Evolutionary conservation across 306 rosid species (phyloP).

Genomic region (Abrus precatorius): DNA sequence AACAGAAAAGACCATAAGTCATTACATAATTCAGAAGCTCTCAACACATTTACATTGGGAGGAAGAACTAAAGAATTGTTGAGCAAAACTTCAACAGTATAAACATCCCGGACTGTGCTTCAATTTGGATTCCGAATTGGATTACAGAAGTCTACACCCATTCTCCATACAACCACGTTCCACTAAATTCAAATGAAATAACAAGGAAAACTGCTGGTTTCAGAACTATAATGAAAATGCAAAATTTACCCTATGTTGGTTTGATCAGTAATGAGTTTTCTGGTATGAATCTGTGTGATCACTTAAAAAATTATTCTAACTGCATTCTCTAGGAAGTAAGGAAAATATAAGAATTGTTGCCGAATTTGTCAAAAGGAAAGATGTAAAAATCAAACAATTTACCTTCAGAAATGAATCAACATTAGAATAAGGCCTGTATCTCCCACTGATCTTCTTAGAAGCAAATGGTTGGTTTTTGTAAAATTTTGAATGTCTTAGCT

Average conservation of each 20-base stretch:
- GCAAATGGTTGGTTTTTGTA: conserved; percentile 55
- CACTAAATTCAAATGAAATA: conserved; percentile 2
- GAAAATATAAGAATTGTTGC: background rate
- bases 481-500: conserved; percentile 50
- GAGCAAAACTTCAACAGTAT: background rate
- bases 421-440: conserved; percentile 66
- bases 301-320: background rate
- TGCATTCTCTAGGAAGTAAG: background rate
- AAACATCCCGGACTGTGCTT: background rate
- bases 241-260: background rate
- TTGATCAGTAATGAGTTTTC: background rate
- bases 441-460: conserved; percentile 57
- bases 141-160: conserved; percentile 3
- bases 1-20: background rate
- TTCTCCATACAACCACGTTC: background rate
- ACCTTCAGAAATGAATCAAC: conserved; percentile 76
- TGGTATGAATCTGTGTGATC: background rate
- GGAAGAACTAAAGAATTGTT: conserved; percentile 17
- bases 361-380: conserved; percentile 1
- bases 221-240: background rate
- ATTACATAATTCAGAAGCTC: background rate
- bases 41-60: background rate
- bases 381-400: conserved; percentile 1
- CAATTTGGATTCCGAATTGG: background rate
- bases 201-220: conserved; percentile 5